These are phyloP conservation scores for Sclerotinia trifoliorum DNA, from an alignment of 2,329 filamentous ascomycete genomes.

Conservation along the genomic window DNA sequence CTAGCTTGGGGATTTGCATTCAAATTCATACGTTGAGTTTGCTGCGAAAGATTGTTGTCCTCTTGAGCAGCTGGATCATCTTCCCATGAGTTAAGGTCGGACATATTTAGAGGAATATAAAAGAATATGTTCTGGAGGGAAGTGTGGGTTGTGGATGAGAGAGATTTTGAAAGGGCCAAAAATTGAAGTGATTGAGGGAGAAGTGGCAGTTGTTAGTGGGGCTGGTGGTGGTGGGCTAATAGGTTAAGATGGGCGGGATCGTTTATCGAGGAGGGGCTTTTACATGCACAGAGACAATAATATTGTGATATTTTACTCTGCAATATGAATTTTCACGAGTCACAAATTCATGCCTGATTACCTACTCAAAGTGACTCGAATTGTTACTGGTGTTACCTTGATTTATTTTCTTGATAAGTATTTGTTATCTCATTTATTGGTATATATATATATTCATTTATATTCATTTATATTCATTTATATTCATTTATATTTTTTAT, in stretches of 20 bases:
- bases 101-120: constrained; percentile 56
- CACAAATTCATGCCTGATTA: constrained; percentile 1
- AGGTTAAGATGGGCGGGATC: not conserved
- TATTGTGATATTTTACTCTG: not conserved
- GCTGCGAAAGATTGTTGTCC: constrained; percentile 66
- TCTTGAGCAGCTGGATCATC: constrained; percentile 78
- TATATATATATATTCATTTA: too few species aligned
- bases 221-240: not conserved
- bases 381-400: not conserved
- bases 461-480: too few species aligned
- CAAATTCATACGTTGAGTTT: constrained; percentile 74
- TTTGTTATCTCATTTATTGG: too few species aligned
- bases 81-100: constrained; percentile 93
- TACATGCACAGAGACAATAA: not conserved
- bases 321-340: not conserved
- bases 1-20: constrained; percentile 49
- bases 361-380: not conserved
- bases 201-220: constrained; percentile 17
- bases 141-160: not conserved
- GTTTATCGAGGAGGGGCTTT: constrained; percentile 19
- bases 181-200: not conserved
- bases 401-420: not conserved
- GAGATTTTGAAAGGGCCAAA: not conserved
- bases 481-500: too few species aligned
- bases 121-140: not conserved